Evolutionary conservation across 2,329 filamentous ascomycete species (phyloP), one percentile per base, ranked within the genome.

Genomic region (Colletotrichum incanum): DNA sequence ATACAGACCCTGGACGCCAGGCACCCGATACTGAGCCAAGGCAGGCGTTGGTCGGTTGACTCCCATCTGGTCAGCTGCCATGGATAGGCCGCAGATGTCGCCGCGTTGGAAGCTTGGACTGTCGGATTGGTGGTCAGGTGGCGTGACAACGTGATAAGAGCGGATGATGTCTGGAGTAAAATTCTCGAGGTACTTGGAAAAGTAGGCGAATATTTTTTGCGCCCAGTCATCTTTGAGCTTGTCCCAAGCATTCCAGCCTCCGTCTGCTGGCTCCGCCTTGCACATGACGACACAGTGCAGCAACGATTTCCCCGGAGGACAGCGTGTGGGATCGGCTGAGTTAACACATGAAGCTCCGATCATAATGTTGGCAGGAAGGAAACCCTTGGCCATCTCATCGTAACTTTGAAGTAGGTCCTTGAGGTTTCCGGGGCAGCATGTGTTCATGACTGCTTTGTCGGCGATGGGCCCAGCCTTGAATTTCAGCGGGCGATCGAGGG

Each of bases 261-360:
- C 50, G 37, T 49, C 50, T 43, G 62, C 62, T 12, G 62, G 62
- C 28, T 58, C 50, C 5, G 50, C 39, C 28, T 65, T 65, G 34
- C 62, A 58, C 62, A 65, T 65, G 39, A 58, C 50, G 37, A 65
- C 62, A 41, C 50, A 65, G 28, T 65, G 62, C 7, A 65, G 62
- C 39, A 65, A 5, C 12, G 62, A 56, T 26, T 65, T 65, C 1
- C 62, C 62, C 39, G 62, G 50, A 20, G 50, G 62, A 11, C 50
- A 58, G 1, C 50, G 62, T 2, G 50, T 65, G 14, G 50, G 18
- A 34, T 55, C 52, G 20, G 28, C 52, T 37, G 52, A 55, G 20
- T 26, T 55, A 20, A 37, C 34, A 34, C 52, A 55, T 18, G 52
- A 55, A 20, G 52, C 28, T n/a, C 52, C 52, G 16, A 55, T 55